Evolutionary conservation across 176 grass and related monocot genomes (phyloP), one percentile per base, ranked within the genome.

Genomic region (Oryza longistaminata): DNA sequence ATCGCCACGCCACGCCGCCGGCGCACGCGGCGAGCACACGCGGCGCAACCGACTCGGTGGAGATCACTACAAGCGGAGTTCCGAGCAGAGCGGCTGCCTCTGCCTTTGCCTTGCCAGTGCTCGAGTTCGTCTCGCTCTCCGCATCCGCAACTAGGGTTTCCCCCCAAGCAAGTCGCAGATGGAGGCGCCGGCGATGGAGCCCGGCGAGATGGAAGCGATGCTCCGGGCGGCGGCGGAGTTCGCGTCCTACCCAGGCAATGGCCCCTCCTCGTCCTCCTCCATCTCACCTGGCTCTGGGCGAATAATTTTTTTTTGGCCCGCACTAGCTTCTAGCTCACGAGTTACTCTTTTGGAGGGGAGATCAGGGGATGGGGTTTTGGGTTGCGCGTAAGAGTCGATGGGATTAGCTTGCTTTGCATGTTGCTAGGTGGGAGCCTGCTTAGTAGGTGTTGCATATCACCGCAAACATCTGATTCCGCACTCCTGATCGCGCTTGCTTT

Each of bases 151-250:
- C 52, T 24, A 71, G 33, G 27, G 5, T 25, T 33, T 19, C 7
- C 0, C 33, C 64, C 67, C 42, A 53, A 67, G 48, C 60, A 29
- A 61, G 62, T 8, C n/a, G 61, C n/a, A 13, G 71, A 92, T 82
- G 93, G 90, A 92, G 29, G 53, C 53, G 53, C 53, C 50, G 64
- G 39, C 71, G 25, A 19, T 68, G 62, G 81, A 85, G 24, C 24
- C 85, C 72, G 71, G 72, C 45, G 93, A 93, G 44, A 64, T 90
- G 44, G 39, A 68, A 46, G 82, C 84, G 39, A 27, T 98, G 84
- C 81, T 93, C 27, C 73, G 66, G 25, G 96, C 87, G 43, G 93
- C 96, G 17, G 81, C 86, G 10, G 91, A 93, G 34, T 98, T 98
- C 83, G 93, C 77, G 42, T 90, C 93, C 49, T 95, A 90, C 81